phyloP scores from a whole-genome alignment of 495 filamentous ascomycete genomes.

The Aspergillus ellipticus region DNA sequence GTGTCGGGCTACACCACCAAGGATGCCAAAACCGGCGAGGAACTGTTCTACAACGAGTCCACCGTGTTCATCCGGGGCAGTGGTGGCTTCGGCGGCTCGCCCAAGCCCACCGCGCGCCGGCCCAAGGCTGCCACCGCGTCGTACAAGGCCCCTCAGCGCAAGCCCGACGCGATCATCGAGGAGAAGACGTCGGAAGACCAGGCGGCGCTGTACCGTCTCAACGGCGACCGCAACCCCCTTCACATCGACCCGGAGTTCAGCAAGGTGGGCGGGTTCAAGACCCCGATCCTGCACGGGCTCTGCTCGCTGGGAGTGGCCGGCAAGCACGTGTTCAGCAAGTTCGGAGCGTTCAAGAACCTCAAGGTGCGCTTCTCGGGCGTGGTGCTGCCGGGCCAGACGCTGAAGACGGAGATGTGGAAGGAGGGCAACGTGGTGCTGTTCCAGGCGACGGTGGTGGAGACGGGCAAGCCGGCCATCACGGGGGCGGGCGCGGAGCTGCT shows the following conservation, averaged over 20 bases:
- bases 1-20: conserved; percentile 78
- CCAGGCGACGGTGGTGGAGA: conserved; percentile 93
- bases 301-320: conserved; percentile 92
- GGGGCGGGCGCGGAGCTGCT: conserved; percentile 85
- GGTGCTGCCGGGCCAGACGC: conserved; percentile 88
- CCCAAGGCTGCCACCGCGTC: conserved; percentile 74
- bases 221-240: conserved; percentile 89
- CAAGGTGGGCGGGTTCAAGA: conserved; percentile 94
- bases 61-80: conserved; percentile 89
- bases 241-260: conserved; percentile 95
- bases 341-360: conserved; percentile 83
- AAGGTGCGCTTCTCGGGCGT: conserved; percentile 96
- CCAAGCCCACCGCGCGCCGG: conserved; percentile 62
- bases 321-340: conserved; percentile 84
- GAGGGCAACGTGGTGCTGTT: conserved; percentile 85
- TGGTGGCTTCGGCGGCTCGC: conserved; percentile 85
- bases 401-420: conserved; percentile 98
- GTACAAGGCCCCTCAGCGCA: conserved; percentile 73
- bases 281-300: conserved; percentile 89
- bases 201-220: conserved; percentile 90
- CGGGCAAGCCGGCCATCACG: conserved; percentile 86
- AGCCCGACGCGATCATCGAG: conserved; percentile 78
- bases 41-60: conserved; percentile 95
- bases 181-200: conserved; percentile 91
- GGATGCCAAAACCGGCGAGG: conserved; percentile 71